phyloP scores from a whole-genome alignment of 192 early-diverging fungal species.

The Coemansia furcata region DNA sequence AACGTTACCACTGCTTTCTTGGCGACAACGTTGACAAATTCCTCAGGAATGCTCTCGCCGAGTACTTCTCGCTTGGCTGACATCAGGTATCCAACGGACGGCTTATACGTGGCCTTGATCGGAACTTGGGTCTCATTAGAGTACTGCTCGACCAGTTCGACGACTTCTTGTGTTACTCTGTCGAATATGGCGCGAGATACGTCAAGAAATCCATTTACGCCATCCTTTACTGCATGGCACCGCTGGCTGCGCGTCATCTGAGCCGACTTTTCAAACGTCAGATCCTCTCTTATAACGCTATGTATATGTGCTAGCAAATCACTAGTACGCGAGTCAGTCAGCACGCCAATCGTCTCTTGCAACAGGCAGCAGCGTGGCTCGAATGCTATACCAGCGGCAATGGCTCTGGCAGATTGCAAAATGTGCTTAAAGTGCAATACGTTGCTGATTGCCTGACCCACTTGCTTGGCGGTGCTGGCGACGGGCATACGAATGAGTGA shows the following conservation, averaged over 20 bases:
- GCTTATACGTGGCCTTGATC: conserved; percentile 67
- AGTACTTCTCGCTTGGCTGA: conserved; percentile 45
- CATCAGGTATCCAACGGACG: conserved; percentile 63
- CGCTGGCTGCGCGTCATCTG: conserved; percentile 77
- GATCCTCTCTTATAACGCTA: conserved; percentile 67
- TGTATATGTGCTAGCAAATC: conserved; percentile 56
- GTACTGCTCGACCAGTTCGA: conserved; percentile 51
- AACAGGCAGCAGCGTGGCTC: conserved; percentile 48
- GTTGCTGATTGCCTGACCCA: conserved; percentile 65
- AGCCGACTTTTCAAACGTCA: conserved; percentile 68
- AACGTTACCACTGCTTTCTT: conserved; percentile 65
- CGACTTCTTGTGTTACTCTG: conserved; percentile 39
- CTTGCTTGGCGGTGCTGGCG: conserved; percentile 55
- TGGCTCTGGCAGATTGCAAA: conserved; percentile 47
- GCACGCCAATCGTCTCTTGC: conserved; percentile 41
- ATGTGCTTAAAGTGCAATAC: conserved; percentile 69
- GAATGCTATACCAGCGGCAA: conserved; percentile 37
- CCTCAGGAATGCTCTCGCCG: conserved; percentile 54
- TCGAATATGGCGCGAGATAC: conserved; percentile 56
- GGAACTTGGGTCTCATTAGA: conserved; percentile 54
- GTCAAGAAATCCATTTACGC: conserved; percentile 82
- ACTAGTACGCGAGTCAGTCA: conserved; percentile 42
- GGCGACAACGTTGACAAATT: conserved; percentile 71
- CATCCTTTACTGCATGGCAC: conserved; percentile 83
- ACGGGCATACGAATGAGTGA: conserved; percentile 50